Evolutionary conservation across 345 rosid species (phyloP), one percentile per base, ranked within the genome.

Genomic region (Pseudoturritis turrita): DNA sequence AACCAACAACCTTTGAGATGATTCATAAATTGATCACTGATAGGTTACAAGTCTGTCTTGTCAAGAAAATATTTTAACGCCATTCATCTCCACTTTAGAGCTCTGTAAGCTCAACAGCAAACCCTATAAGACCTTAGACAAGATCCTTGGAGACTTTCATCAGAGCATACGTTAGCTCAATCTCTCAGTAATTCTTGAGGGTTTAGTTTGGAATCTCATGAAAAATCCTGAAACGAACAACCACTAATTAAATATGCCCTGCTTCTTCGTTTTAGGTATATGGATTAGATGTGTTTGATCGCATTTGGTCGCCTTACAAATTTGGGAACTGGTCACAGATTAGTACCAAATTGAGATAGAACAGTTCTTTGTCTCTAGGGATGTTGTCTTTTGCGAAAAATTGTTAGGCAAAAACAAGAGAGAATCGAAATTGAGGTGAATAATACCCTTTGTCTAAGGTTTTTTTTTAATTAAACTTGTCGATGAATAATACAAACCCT

Each of bases 1-100:
- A 0, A 10, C 13, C 5, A n/a, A 3, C 4, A 39, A 15, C 1
- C 0, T 25, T 5, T 13, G 89, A 83, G 56, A 61, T 83, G 6
- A 53, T 83, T 4, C 73, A 85, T 70, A 11, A 43, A 4, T 59
- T 78, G 7, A 13, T 41, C 2, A 28, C 63, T 4, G 61, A 75
- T 7, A 37, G 59, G 47, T 23, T 81, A 11, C 63, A 77, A 44
- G 19, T 86, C 12, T 88, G 88, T 68, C 75, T 81, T 0, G 83
- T 81, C 12, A 84, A 84, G 7, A 54, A 41, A 54, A 33, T 7
- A 15, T 12, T 2, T 81, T 80, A 5, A 41, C 72, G 5, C 87
- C 87, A n/a, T 82, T 86, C 52, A 72, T 82, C 23, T 75, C 85
- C 2, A 47, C 69, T 3, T 40, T 85, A 23, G 86, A 87, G n/a